A percentile compares a stretch with the other conserved stretches of the same genome.
Conservation (phyloP, 225 moss, liverwort and hornwort genomes). For the Marchantia polymorpha region DNA sequence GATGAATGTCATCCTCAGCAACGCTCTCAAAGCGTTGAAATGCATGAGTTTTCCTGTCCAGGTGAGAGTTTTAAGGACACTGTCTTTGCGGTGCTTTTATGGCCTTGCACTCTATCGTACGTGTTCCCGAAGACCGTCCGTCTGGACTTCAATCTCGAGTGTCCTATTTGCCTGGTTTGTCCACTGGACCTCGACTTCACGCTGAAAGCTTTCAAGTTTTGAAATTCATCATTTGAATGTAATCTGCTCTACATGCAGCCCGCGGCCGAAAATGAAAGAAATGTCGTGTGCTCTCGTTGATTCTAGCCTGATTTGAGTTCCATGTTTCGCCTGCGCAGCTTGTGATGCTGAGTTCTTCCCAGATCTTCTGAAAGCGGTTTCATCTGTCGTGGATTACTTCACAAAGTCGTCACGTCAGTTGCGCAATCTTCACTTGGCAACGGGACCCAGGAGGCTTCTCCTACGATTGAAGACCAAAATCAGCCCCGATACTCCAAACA, state of each 20-base stretch:
- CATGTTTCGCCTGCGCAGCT: conserved; percentile 23
- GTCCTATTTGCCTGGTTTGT: conserved; percentile 80
- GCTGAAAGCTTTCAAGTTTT: background rate
- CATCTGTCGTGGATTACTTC: conserved; percentile 75
- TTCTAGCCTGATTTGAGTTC: background rate
- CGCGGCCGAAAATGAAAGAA: background rate
- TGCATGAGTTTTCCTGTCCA: background rate
- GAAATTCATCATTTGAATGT: background rate
- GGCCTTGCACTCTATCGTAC: conserved; percentile 48
- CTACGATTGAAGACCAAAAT: conserved; percentile 51
- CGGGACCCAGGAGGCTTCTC: conserved; percentile 61
- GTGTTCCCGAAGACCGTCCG: conserved; percentile 48
- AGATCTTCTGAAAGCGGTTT: conserved; percentile 55
- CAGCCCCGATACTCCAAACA: conserved; percentile 35
- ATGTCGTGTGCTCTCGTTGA: background rate
- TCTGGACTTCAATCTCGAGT: conserved; percentile 74
- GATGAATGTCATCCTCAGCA: too few species aligned
- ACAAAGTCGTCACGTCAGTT: conserved; percentile 69
- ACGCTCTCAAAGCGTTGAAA: background rate
- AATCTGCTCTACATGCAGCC: background rate
- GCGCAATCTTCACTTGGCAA: conserved; percentile 66
- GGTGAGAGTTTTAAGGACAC: conserved; percentile 12
- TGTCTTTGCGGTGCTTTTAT: background rate
- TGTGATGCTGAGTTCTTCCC: conserved; percentile 87
- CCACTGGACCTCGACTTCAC: background rate